Evolutionary conservation across 2,329 filamentous ascomycete species (phyloP), one percentile per base, ranked within the genome.

Genomic region (Neoscytalidium dimidiatum): DNA sequence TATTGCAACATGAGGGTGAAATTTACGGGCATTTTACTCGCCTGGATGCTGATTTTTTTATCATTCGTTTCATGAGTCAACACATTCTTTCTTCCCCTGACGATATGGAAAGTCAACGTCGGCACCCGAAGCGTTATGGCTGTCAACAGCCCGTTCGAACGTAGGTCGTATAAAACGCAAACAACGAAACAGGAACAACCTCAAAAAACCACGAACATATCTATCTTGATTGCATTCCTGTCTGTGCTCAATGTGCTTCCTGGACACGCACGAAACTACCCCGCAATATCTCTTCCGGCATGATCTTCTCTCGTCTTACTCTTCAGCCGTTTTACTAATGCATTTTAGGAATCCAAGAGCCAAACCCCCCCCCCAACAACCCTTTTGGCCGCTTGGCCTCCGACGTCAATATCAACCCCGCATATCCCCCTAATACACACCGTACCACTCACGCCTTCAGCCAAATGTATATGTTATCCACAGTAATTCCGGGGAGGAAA

Each of bases 301-400:
- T 26, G 13, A 17, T 44, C 28, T 28, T 49, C 35, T 33, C 33
- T 28, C 21, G 11, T 23, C 35, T 31, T 44, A n/a, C n/a, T n/a
- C n/a, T n/a, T n/a, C n/a, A n/a, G 56, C 31, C 26, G 57, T 61
- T 62, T 62, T 62, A 41, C 43, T 62, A 62, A 51, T 51, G 46
- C 58, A 49, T 62, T 62, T 62, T 51, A 51, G 58, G 31, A 62
- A 62, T 62, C 58, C 58, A 62, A 62, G 43, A 62, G 26, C 46
- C 43, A 41, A 41, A 17, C 38, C 26, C 44, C n/a, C n/a, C n/a
- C n/a, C n/a, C n/a, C n/a, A n/a, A n/a, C n/a, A n/a, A n/a, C 29
- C 28, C 26, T 23, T 33, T 46, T 60, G 56, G 41, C 41, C 41
- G 23, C 38, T n/a, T 23, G 26, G 26, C n/a, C 28, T 31, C 33